Evolutionary conservation across 2,329 filamentous ascomycete genomes (phyloP), one percentile per base, ranked within the genome.

Genomic region (Exophiala sideris): DNA sequence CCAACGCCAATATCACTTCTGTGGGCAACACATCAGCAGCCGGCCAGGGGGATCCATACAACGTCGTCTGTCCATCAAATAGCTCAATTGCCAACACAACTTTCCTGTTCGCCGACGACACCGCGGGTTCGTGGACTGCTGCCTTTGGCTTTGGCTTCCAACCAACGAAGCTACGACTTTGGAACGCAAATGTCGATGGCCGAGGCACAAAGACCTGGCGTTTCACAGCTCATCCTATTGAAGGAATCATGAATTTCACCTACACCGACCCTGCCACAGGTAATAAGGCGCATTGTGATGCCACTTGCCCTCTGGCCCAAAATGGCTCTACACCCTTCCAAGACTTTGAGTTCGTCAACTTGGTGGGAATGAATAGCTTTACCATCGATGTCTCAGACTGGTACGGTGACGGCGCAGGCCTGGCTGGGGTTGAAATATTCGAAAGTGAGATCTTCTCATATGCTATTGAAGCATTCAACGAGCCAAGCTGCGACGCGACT

Each of bases 211-310:
- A 89, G 73, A 88, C 87, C 0, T 99, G 89, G 75, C 84, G 91
- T 54, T 95, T 90, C 67, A 89, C 89, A 18, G 89, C 91, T 14
- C 76, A 92, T 54, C 91, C 92, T 4, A 83, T 92, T 65, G 86
- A 88, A 59, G 94, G 94, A 48, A 96, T 99, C 68, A 89, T 99
- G 85, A 96, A 97, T 71, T 80, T 99, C 66, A 95, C 91, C 35
- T 97, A 94, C 64, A 85, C 85, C 59, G 90, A 97, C 66, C 86
- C 87, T 20, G 75, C 68, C 36, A 87, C 83, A 1, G 87, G 87
- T 21, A 74, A 81, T 47, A 85, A 86, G 51, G 73, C 76, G 29
- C 85, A 81, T 53, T 99, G 94, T 73, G 90, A 91, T 49, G 86
- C 84, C 57, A 80, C 83, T 65, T 99, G 94, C 65, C 89, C 91